These are phyloP conservation scores for Osmozyma mogii DNA, from an alignment of 805 yeast genomes.

Conservation along the genomic window DNA sequence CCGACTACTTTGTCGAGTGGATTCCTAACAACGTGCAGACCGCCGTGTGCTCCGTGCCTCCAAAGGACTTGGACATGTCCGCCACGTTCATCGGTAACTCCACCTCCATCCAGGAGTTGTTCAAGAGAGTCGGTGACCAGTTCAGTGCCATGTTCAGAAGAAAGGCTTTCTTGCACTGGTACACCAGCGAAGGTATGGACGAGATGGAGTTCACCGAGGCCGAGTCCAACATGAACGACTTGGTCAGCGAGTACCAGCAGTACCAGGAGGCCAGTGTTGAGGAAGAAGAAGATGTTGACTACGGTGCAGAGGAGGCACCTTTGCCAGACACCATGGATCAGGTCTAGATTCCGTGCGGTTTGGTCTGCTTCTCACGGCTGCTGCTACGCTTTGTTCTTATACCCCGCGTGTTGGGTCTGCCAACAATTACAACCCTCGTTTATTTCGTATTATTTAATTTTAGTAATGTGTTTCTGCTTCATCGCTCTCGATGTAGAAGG, in stretches of 20 bases:
- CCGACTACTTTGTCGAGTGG: conserved; percentile 88
- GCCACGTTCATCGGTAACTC: conserved; percentile 93
- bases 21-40: conserved; percentile 94
- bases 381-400: too few relatives aligned
- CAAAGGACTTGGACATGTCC: conserved; percentile 76
- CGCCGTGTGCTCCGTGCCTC: conserved; percentile 87
- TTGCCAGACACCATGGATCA: conserved; percentile 42
- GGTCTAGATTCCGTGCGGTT: too few relatives aligned
- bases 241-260: conserved; percentile 84
- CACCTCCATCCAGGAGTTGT: conserved; percentile 85
- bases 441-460: too few relatives aligned
- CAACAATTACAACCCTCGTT: too few relatives aligned
- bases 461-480: too few relatives aligned
- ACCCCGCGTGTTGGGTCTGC: too few relatives aligned
- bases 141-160: conserved; percentile 89
- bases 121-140: conserved; percentile 83
- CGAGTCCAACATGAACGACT: conserved; percentile 82
- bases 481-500: too few relatives aligned
- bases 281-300: conserved; percentile 69
- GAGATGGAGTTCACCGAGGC: conserved; percentile 92
- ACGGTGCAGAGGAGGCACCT: conserved; percentile 55
- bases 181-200: conserved; percentile 94
- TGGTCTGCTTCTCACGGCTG: too few relatives aligned
- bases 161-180: conserved; percentile 95
- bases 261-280: conserved; percentile 78